A percentile compares a stretch with the other conserved stretches of the same genome.
Evolutionary conservation across 805 yeast genomes (phyloP).

Genomic region (Metschnikowia hibisci): DNA sequence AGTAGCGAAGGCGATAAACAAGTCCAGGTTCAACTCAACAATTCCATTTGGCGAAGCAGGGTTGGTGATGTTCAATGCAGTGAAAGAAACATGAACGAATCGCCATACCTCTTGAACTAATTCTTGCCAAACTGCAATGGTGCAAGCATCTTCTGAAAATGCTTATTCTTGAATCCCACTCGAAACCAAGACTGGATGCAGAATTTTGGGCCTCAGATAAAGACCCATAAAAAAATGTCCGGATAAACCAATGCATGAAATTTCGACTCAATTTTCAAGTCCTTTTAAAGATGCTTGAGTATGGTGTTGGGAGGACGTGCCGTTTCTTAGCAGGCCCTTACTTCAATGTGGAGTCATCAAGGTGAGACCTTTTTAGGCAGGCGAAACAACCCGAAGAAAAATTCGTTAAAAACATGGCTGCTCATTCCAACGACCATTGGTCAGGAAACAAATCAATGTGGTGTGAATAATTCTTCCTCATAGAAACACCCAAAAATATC

Average conservation of each 20-base stretch:
- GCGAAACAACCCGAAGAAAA: no score
- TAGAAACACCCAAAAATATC: no score
- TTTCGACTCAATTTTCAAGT: conserved; percentile 49
- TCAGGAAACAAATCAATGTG: conserved; percentile 56
- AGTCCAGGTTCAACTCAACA: conserved; percentile 60
- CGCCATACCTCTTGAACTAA: conserved; percentile 47
- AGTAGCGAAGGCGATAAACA: conserved; percentile 97
- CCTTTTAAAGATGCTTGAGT: conserved; percentile 37
- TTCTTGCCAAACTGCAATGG: conserved; percentile 43
- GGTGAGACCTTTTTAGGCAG: no score
- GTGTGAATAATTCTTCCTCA: conserved; percentile 56
- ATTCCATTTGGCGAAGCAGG: conserved; percentile 60
- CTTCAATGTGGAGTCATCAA: no score
- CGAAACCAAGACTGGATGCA: conserved; percentile 47
- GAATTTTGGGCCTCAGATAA: conserved; percentile 43
- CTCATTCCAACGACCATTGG: conserved; percentile 42
- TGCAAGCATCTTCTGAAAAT: conserved; percentile 38
- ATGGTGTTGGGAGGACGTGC: conserved; percentile 37
- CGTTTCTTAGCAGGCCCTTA: no score
- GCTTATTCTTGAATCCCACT: conserved; percentile 39
- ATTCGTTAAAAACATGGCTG: no score
- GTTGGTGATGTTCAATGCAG: conserved; percentile 46
- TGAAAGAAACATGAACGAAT: conserved; percentile 46
- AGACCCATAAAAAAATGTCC: conserved; percentile 39
- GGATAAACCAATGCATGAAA: conserved; percentile 31